Evolutionary conservation across 2,329 filamentous ascomycete genomes (phyloP), one percentile per base, ranked within the genome.

Genomic region (Madurella fahalii): DNA sequence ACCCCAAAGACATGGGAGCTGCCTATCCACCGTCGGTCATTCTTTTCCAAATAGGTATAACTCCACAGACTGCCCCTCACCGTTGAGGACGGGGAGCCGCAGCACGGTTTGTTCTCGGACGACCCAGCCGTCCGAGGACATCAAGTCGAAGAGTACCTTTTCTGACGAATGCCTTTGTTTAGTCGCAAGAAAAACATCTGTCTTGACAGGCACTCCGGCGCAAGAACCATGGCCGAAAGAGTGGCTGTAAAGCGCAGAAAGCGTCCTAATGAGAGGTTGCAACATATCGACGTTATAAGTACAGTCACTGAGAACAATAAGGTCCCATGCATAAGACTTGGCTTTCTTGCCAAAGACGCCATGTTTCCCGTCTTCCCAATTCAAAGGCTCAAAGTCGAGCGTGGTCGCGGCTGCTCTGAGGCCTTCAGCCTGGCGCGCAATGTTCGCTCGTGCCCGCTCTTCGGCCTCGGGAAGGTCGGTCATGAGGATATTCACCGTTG

Each of bases 261-360:
- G 67, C 1, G 80, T 83, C 49, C 73, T 73, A 4, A 83, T 76
- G 18, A 84, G 71, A 2, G 77, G 73, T 1, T 78, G 75, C 25
- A 84, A 68, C 58, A 75, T 77, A 63, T 83, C 80, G 50, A 75
- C 76, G 57, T 84, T 84, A 71, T 84, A 84, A 0, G 80, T 83
- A 72, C 81, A 83, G 65, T 84, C 81, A 64, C 80, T 82, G 18
- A 84, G 69, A 50, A 82, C 71, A 45, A 82, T 63, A 5, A 83
- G 67, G 55, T 83, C 76, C 80, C 80, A 84, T 2, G 65, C 56
- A 2, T 66, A 68, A 1, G 70, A 67, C n/a, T 61, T 58, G 1
- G 71, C 72, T 20, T 71, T 64, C 0, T 69, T 60, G 0, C 77
- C 77, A 57, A 83, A 78, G 0, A 47, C 53, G 0, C 77, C 79